Base-by-base conservation (phyloP, 164 flowering plant genomes). In the Vitis cinerea region DNA sequence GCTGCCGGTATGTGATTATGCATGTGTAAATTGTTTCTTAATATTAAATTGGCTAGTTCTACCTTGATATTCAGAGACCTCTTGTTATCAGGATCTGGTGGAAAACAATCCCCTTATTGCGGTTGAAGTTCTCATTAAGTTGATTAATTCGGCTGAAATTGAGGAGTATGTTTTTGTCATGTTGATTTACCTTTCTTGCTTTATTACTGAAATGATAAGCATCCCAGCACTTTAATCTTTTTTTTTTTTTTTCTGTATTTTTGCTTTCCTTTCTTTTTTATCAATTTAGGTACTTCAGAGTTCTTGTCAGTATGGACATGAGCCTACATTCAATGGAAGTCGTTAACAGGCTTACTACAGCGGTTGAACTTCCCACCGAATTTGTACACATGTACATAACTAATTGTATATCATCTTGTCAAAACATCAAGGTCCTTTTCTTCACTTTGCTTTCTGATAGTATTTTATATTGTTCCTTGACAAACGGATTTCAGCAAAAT, bases 301-400 rank as follows among this genome's bases (percentile, higher is more conserved):
- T 87, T 72, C 95, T 96, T 68, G 95, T 91, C 72, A 86, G 81
- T 72, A 96, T 96, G 99, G 97, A 90, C 59, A 93, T 96, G 99
- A 96, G 98, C 74, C 84, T 96, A 67, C 99, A 96, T 70, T 96
- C 99, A 0, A 96, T 93, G 99, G 99, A 93, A 85, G 99, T 96
- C 64, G 99, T 96, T 61, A 96, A 96, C 84, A 83, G 97, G 76
- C 90, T 96, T 15, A 96, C 99, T 2, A 86, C 90, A 31, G 87
- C 91, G 19, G 96, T 90, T 71, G 89, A 93, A 56, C 97, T 96
- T 71, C 98, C 98, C 0, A 88, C 90, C 19, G 98, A 91, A 61
- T 96, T 91, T 74, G 83, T 96, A 9, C 97, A 87, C 76, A 80
- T 85, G 87, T 96, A 93, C 79, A 91, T 96, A 71, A 85, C 92